Evolutionary conservation across 805 yeast genomes (phyloP).

Genomic region (Saccharomycopsis sp.): DNA sequence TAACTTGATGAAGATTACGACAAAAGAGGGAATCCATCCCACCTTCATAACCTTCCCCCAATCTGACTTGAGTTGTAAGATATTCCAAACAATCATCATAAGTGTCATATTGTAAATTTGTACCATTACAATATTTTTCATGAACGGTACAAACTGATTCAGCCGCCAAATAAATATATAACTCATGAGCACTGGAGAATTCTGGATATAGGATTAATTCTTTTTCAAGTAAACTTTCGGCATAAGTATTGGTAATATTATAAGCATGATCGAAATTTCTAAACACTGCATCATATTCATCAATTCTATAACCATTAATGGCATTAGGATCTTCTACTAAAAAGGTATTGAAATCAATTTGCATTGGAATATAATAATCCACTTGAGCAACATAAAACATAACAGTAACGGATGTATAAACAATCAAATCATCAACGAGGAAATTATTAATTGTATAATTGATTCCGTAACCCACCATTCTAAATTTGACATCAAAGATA

Average conservation of each 20-base stretch:
- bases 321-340: slow-evolving; percentile 10
- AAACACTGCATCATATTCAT: slow-evolving; percentile 20
- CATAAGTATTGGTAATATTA: slow-evolving; percentile 11
- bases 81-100: slow-evolving; percentile 17
- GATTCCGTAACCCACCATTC: slow-evolving; percentile 18
- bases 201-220: background rate
- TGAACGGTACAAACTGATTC: slow-evolving; percentile 20
- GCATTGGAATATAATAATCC: slow-evolving; percentile 18
- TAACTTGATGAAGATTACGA: slow-evolving; percentile 22
- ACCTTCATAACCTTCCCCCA: slow-evolving; percentile 22
- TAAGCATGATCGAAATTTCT: slow-evolving; percentile 19
- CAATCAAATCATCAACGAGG: slow-evolving; percentile 14
- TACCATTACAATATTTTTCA: slow-evolving; percentile 19
- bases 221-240: slow-evolving; percentile 5
- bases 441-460: slow-evolving; percentile 16
- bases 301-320: slow-evolving; percentile 13
- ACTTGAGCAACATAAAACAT: slow-evolving; percentile 17
- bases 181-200: slow-evolving; percentile 3
- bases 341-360: slow-evolving; percentile 16
- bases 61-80: slow-evolving; percentile 14
- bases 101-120: slow-evolving; percentile 18
- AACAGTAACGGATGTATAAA: slow-evolving; percentile 15
- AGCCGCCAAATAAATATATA: slow-evolving; percentile 13
- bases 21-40: slow-evolving; percentile 22
- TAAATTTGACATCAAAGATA: slow-evolving; percentile 10